Percentiles rank a stretch among this genome's conserved stretches.
phyloP scores from a whole-genome alignment of 2,329 filamentous ascomycete species.

The Cladosporium oxysporum region DNA sequence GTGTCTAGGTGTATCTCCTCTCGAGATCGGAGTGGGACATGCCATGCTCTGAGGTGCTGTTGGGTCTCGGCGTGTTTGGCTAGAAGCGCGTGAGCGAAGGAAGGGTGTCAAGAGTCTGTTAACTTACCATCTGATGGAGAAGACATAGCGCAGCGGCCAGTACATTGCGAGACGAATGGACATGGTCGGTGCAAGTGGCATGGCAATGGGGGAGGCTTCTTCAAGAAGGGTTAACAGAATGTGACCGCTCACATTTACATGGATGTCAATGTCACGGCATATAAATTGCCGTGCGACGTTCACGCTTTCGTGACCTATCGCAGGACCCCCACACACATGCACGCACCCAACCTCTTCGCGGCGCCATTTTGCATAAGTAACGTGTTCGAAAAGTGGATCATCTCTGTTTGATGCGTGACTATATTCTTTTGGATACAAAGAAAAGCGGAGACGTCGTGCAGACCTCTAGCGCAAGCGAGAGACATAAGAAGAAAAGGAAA shows the following conservation, averaged over 20 bases:
- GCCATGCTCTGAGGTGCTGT: neutral
- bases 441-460: neutral
- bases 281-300: neutral
- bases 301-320: neutral
- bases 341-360: neutral
- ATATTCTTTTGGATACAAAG: neutral
- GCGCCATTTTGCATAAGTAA: neutral
- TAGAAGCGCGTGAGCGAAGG: neutral
- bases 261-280: neutral
- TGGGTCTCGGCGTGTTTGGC: neutral
- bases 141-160: neutral
- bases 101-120: neutral
- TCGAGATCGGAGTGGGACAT: neutral
- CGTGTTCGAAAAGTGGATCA: neutral
- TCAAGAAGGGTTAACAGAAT: neutral
- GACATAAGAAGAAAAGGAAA: neutral
- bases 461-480: conserved; percentile 2
- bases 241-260: neutral
- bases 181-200: neutral
- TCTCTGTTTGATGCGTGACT: neutral
- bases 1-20: neutral
- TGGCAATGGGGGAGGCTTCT: neutral
- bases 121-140: neutral
- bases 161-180: neutral
- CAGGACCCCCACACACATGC: neutral